A percentile compares a stretch with the other conserved stretches of the same genome.
phyloP scores from a whole-genome alignment of 2,329 filamentous ascomycete species.

The Ilyonectria robusta region DNA sequence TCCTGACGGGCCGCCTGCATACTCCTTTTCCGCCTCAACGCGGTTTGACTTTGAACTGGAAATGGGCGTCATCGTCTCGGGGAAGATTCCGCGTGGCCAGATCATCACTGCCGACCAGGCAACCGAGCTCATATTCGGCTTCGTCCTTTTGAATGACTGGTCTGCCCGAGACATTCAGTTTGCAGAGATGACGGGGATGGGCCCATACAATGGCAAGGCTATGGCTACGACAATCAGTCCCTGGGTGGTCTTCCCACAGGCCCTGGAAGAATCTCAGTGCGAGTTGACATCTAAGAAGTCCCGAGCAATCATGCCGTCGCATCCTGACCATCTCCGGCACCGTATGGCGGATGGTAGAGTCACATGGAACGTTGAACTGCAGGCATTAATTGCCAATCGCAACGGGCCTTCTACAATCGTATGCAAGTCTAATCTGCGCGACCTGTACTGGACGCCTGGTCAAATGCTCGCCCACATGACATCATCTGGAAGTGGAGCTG shows the following conservation, averaged over 20 bases:
- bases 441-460: conserved; percentile 1
- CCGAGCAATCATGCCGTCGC: background rate
- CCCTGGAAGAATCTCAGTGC: background rate
- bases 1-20: background rate
- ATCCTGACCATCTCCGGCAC: conserved; percentile 4
- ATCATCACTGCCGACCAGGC: conserved; percentile 1
- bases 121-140: conserved; percentile 3
- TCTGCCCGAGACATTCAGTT: conserved; percentile 9
- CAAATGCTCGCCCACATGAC: conserved; percentile 5
- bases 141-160: conserved; percentile 7
- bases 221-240: background rate
- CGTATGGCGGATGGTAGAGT: background rate
- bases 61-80: background rate
- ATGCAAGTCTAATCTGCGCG: background rate
- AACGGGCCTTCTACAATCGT: background rate
- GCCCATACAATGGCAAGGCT: background rate
- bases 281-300: background rate
- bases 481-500: background rate
- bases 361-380: background rate
- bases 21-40: background rate
- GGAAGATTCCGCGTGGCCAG: background rate
- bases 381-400: background rate
- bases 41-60: conserved; percentile 4
- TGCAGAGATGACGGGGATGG: background rate
- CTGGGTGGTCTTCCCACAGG: background rate